Evolutionary conservation across 768 basidiomycete genomes (phyloP), one percentile per base, ranked within the genome.

Genomic region (Mycena vitilis): DNA sequence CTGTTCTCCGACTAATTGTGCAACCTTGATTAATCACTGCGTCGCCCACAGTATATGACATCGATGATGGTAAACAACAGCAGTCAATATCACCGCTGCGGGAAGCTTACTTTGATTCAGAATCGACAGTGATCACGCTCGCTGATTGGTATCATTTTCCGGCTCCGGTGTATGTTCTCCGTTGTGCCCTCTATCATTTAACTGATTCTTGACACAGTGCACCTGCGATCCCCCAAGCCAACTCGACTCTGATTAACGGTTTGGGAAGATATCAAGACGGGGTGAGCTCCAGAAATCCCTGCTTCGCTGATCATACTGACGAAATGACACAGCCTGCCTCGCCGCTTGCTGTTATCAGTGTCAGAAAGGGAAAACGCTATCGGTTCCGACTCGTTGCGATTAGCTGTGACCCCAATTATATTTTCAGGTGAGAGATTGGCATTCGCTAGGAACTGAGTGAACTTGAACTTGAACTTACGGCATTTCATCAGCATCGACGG

Each of bases 341-440:
- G 10, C 73, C 76, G 0, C 78, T 86, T 20, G 71, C 84, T 0
- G 79, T 84, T 1, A 73, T 85, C 30, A 79, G 73, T n/a, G 83
- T 86, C 36, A 51, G 75, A 10, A 60, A 74, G 12, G 78, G 79
- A 23, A 75, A 76, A 38, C 78, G 82, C 9, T 86, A 87, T 69
- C 82, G 86, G n/a, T 80, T 87, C 77, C 84, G 87, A 37, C 71
- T 88, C 36, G 77, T 87, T 1, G 78, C 77, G 30, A 83, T 84
- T 34, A 79, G 83, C 9, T 87, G 86, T 67, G 80, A 84, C 68
- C 80, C 85, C 0, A 79, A 82, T 64, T 88, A 77, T 66, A 47
- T 60, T 4, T 86, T 87, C 72, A 76, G 81, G 1, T 56, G 38
- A 44, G 48, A 59, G 18, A 11, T 52, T 38, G 5, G 5, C 13